These are phyloP conservation scores for Tylopilus plumbeoviolaceoides DNA, from an alignment of 768 basidiomycete species.

Conservation along the genomic window DNA sequence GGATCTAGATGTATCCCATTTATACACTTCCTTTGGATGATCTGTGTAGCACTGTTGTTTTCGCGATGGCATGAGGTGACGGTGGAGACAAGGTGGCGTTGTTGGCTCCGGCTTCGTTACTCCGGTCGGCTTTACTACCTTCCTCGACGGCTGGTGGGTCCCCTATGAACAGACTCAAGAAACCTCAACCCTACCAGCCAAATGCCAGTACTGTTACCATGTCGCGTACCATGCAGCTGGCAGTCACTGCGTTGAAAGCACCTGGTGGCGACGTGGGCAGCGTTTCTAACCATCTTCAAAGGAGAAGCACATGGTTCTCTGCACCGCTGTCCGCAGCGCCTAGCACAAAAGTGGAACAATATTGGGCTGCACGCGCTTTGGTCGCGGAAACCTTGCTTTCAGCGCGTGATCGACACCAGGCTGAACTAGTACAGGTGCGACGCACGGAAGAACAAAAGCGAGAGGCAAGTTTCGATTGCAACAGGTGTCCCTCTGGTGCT, in stretches of 20 bases:
- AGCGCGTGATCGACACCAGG: slow-evolving; percentile 44
- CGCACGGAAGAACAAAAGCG: slow-evolving; percentile 43
- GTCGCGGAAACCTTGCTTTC: slow-evolving; percentile 60
- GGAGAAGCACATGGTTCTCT: slow-evolving; percentile 13
- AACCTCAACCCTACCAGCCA: slow-evolving; percentile 7
- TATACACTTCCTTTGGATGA: background rate
- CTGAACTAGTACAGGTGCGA: slow-evolving; percentile 43
- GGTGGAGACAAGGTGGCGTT: slow-evolving; percentile 6
- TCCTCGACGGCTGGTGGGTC: background rate
- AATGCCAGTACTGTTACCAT: background rate
- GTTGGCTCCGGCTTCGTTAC: background rate
- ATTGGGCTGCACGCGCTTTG: slow-evolving; percentile 66
- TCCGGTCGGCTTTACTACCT: background rate
- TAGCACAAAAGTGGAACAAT: slow-evolving; percentile 42
- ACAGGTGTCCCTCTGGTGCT: background rate
- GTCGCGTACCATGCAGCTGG: slow-evolving; percentile 32
- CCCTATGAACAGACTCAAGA: slow-evolving; percentile 25
- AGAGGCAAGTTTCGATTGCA: slow-evolving; percentile 33
- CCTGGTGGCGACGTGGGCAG: background rate
- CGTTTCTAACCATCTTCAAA: slow-evolving; percentile 1
- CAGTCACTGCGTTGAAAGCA: slow-evolving; percentile 10
- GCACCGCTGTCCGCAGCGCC: slow-evolving; percentile 23
- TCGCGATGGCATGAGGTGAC: background rate
- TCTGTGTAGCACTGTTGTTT: background rate
- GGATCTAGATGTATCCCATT: slow-evolving; percentile 17